Evolutionary conservation across 768 basidiomycete species (phyloP).

Genomic region (Tubosaeta sp.): DNA sequence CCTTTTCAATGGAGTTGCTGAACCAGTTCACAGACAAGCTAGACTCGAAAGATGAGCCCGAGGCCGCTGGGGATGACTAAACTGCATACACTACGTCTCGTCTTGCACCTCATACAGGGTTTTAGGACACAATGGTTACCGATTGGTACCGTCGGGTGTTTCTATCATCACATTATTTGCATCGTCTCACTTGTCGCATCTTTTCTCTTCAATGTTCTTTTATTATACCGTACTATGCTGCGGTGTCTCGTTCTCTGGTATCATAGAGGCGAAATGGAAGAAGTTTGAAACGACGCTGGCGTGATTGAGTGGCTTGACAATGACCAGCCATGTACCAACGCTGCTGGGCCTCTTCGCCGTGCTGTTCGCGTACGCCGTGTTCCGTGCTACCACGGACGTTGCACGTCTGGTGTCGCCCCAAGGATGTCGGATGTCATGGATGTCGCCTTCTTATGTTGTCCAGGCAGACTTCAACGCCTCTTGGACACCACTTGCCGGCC

Average conservation of each 20-base stretch:
- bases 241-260: constrained; percentile 31
- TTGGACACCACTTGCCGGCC: constrained; percentile 66
- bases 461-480: constrained; percentile 61
- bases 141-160: constrained; percentile 11
- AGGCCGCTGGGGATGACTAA: constrained; percentile 65
- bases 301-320: background rate
- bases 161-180: constrained; percentile 28
- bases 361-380: constrained; percentile 36
- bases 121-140: constrained; percentile 10
- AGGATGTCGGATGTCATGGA: constrained; percentile 96
- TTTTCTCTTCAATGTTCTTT: constrained; percentile 26
- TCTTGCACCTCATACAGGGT: constrained; percentile 17
- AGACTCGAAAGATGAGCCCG: constrained; percentile 68
- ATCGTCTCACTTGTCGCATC: constrained; percentile 32
- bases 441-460: constrained; percentile 85
- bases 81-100: constrained; percentile 17
- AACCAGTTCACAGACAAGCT: constrained; percentile 53
- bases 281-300: constrained; percentile 22
- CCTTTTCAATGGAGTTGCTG: background rate
- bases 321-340: constrained; percentile 10
- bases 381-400: constrained; percentile 42
- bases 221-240: constrained; percentile 35
- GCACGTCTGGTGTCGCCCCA: constrained; percentile 64
- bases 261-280: constrained; percentile 33
- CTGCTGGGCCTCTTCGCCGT: constrained; percentile 33